These are phyloP conservation scores for Xylaria sp. DNA, from an alignment of 2,329 filamentous ascomycete genomes.

Conservation along the genomic window DNA sequence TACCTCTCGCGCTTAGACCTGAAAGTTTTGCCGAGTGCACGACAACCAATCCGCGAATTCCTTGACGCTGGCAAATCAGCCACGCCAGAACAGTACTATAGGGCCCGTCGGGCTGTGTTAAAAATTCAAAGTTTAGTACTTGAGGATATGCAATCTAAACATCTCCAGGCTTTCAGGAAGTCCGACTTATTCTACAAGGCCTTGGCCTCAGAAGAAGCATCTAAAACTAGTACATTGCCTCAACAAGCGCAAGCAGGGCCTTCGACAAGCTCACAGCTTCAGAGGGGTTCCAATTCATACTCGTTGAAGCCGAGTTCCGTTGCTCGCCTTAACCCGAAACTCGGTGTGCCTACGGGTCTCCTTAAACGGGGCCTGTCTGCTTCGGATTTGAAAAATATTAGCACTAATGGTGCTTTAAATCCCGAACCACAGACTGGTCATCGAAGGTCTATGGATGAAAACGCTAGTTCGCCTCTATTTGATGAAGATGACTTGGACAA, in stretches of 20 bases:
- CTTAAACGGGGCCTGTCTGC: slow-evolving; percentile 59
- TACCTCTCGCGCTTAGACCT: slow-evolving; percentile 88
- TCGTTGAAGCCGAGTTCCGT: slow-evolving; percentile 59
- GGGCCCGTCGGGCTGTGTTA: slow-evolving; percentile 83
- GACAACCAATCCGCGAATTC: slow-evolving; percentile 78
- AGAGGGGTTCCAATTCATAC: slow-evolving; percentile 53
- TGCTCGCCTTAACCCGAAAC: slow-evolving; percentile 55
- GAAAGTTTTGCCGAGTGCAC: slow-evolving; percentile 76
- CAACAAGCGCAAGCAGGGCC: slow-evolving; percentile 43
- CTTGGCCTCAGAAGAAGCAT: slow-evolving; percentile 84
- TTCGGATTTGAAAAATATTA: slow-evolving; percentile 58
- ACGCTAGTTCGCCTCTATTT: slow-evolving; percentile 69
- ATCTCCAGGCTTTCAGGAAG: slow-evolving; percentile 88
- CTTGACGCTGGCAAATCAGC: slow-evolving; percentile 81
- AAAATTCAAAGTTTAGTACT: slow-evolving; percentile 84
- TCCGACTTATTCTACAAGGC: slow-evolving; percentile 98
- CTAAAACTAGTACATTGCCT: slow-evolving; percentile 52
- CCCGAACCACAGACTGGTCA: slow-evolving; percentile 56
- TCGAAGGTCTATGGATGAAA: slow-evolving; percentile 78
- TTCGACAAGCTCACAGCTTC: slow-evolving; percentile 45
- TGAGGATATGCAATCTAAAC: slow-evolving; percentile 82
- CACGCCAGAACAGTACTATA: slow-evolving; percentile 82
- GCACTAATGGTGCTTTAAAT: slow-evolving; percentile 52
- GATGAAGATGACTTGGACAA: slow-evolving; percentile 84
- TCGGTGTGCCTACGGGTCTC: slow-evolving; percentile 48